These are phyloP conservation scores for Juncus effusus DNA, from an alignment of 176 grass and related monocot species.

Conservation along the genomic window DNA sequence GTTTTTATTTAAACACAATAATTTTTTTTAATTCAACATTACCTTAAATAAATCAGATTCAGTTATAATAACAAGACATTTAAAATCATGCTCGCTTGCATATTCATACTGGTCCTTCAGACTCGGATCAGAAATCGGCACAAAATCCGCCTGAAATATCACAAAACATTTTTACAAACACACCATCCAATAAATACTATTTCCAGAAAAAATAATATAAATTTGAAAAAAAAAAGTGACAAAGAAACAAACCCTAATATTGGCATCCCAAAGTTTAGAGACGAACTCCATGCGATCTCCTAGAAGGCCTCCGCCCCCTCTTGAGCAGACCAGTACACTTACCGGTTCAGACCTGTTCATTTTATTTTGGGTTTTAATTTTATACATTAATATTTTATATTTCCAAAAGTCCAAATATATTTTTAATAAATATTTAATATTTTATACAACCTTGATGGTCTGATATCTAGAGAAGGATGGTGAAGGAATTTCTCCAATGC, in stretches of 20 bases:
- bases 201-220: not conserved
- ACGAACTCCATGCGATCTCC: constrained; percentile 83
- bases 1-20: not conserved
- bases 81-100: constrained; percentile 87
- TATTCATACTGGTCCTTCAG: constrained; percentile 98
- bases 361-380: not conserved
- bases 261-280: constrained; percentile 80
- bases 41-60: constrained; percentile 72
- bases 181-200: too few relatives aligned
- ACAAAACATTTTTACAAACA: constrained; percentile 15
- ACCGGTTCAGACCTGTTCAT: constrained; percentile 60
- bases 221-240: not conserved
- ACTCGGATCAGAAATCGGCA: constrained; percentile 84
- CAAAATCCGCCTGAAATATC: constrained; percentile 72
- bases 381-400: not conserved
- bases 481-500: constrained; percentile 89
- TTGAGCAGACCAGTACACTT: constrained; percentile 94
- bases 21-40: not conserved
- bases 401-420: constrained; percentile 2
- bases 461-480: constrained; percentile 69
- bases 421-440: constrained; percentile 34
- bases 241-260: constrained; percentile 64
- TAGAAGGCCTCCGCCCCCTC: constrained; percentile 75
- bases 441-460: constrained; percentile 47
- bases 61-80: constrained; percentile 82